Conservation (phyloP, 2,329 filamentous ascomycete species). For the Diaporthe eres region DNA sequence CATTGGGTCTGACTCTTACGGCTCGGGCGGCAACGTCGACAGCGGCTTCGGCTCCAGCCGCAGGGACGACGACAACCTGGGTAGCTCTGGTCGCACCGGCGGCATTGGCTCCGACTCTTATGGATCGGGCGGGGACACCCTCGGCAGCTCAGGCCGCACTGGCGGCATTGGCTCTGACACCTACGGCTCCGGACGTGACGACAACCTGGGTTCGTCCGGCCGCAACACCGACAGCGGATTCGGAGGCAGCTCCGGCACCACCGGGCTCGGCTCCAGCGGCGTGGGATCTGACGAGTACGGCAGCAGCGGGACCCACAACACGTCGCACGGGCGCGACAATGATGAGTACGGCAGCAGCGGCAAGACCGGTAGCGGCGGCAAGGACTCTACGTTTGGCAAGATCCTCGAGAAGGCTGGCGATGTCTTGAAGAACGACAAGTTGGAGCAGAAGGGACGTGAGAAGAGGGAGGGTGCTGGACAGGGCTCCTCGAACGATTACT, state of each 20-base stretch:
- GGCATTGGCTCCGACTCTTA: constrained; percentile 30
- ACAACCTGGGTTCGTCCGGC: constrained; percentile 42
- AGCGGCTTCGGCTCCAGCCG: constrained; percentile 43
- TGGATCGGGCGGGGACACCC: constrained; percentile 30
- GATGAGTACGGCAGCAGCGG: constrained; percentile 41
- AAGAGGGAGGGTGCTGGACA: constrained; percentile 61
- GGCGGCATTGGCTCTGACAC: constrained; percentile 23
- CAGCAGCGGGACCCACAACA: constrained; percentile 33
- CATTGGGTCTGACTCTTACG: constrained; percentile 36
- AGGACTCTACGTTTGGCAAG: constrained; percentile 67
- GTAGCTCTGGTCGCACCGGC: constrained; percentile 8
- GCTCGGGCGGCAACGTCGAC: constrained; percentile 27
- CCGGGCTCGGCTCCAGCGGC: constrained; percentile 6
- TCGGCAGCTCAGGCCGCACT: constrained; percentile 39
- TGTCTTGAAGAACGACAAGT: constrained; percentile 61
- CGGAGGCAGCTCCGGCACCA: constrained; percentile 33
- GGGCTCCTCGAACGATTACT: constrained; percentile 37
- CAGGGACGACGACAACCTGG: constrained; percentile 42
- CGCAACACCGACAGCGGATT: constrained; percentile 24
- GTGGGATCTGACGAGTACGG: constrained; percentile 38
- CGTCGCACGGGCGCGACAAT: constrained; percentile 42
- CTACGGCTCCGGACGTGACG: constrained; percentile 17
- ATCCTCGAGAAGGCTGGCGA: constrained; percentile 71
- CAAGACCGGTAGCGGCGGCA: constrained; percentile 35
- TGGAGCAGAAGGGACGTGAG: constrained; percentile 63